Evolutionary conservation across 345 rosid genomes (phyloP).

Genomic region (Salix purpurea): DNA sequence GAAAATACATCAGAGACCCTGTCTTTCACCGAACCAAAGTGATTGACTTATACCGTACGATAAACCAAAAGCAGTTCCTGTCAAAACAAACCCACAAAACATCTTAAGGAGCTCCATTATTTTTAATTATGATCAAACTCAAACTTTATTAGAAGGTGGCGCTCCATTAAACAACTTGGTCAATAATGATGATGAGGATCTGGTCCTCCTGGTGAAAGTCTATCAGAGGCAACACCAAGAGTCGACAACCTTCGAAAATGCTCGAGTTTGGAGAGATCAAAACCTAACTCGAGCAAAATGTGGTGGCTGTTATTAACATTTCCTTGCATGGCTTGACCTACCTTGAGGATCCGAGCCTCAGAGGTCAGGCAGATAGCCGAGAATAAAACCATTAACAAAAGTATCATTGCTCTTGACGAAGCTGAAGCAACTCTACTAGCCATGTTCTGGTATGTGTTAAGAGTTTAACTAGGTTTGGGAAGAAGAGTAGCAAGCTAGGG

Average conservation of each 20-base stretch:
- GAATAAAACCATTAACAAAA: constrained; percentile 4
- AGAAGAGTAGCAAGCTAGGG: neutral
- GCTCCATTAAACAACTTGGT: neutral
- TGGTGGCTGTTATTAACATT: neutral
- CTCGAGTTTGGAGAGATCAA: constrained; percentile 11
- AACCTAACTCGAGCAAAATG: constrained; percentile 16
- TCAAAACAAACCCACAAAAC: neutral
- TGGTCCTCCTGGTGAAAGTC: constrained; percentile 29
- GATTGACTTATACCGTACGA: neutral
- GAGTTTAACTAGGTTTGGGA: neutral
- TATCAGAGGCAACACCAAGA: neutral
- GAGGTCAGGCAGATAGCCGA: neutral
- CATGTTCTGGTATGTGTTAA: neutral
- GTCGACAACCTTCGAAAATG: neutral
- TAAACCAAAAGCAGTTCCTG: neutral
- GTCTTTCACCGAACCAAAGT: neutral
- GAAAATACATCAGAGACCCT: neutral
- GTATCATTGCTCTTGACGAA: neutral
- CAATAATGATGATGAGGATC: constrained; percentile 29
- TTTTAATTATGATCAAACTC: neutral
- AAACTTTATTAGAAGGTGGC: neutral
- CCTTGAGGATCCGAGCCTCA: constrained; percentile 13
- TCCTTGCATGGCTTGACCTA: neutral
- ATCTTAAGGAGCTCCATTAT: neutral
- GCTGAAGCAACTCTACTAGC: neutral